These are phyloP conservation scores for Annona cherimola DNA, from an alignment of 164 flowering plant genomes.

Conservation along the genomic window DNA sequence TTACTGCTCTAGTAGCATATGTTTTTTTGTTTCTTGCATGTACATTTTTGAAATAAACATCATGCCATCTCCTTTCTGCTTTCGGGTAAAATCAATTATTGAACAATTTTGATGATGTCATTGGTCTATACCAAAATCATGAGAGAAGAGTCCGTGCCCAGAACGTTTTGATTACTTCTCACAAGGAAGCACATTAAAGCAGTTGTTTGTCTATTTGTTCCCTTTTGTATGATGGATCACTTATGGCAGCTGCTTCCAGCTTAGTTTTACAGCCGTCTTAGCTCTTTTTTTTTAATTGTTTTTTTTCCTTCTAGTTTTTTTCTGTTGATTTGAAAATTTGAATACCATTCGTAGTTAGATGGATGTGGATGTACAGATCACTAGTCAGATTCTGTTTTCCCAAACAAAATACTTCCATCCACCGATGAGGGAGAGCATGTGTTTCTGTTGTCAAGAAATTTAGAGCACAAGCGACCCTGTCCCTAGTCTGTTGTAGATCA, in stretches of 20 bases:
- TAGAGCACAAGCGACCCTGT: background rate
- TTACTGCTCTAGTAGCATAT: constrained; percentile 74
- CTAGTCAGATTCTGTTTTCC: background rate
- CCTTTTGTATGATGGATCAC: background rate
- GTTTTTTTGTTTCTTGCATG: constrained; percentile 71
- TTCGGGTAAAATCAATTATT: background rate
- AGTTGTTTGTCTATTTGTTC: background rate
- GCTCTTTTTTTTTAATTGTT: background rate
- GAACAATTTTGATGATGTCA: background rate
- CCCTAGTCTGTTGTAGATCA: background rate
- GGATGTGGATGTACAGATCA: background rate
- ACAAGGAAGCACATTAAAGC: background rate
- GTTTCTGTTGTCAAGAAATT: background rate
- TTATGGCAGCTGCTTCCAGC: background rate
- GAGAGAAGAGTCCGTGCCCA: background rate
- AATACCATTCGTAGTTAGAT: background rate
- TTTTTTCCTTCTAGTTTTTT: too few species aligned
- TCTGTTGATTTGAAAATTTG: background rate
- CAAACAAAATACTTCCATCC: background rate
- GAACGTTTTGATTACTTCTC: background rate
- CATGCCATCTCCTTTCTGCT: background rate
- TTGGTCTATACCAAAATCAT: background rate
- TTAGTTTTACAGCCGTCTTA: background rate
- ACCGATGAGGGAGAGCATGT: background rate
- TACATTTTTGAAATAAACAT: constrained; percentile 74